Evolutionary conservation across 257 asterid genomes (phyloP).

Genomic region (Linaria vulgaris): DNA sequence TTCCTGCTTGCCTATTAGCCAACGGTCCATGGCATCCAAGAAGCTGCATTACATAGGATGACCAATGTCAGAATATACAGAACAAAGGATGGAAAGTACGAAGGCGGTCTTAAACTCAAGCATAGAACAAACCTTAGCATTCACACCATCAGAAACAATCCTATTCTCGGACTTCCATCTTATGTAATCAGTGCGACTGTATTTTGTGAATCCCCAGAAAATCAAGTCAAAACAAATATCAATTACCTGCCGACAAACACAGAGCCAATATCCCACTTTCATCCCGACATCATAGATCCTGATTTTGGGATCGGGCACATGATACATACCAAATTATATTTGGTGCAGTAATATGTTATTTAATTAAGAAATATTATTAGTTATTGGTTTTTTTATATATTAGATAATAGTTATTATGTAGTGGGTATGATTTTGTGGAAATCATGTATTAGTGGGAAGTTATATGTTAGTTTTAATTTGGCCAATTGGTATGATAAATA

Average conservation of each 20-base stretch:
- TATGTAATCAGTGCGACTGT: conserved; percentile 27
- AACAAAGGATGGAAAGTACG: not conserved
- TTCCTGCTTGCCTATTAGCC: conserved; percentile 32
- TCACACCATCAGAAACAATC: conserved; percentile 30
- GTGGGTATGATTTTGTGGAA: too few relatives aligned
- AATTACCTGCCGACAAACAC: conserved; percentile 28
- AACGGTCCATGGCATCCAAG: conserved; percentile 38
- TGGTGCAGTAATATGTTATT: too few relatives aligned
- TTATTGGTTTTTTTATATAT: too few relatives aligned
- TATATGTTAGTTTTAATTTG: too few relatives aligned
- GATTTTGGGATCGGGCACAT: conserved; percentile 30
- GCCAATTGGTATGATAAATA: too few relatives aligned
- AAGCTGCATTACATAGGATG: conserved; percentile 24
- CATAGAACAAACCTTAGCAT: conserved; percentile 30
- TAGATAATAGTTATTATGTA: too few relatives aligned
- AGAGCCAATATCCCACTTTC: conserved; percentile 18
- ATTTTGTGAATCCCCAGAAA: conserved; percentile 32
- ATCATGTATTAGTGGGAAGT: too few relatives aligned
- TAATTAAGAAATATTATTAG: too few relatives aligned
- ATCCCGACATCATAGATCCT: conserved; percentile 25
- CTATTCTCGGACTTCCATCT: conserved; percentile 28
- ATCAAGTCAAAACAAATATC: not conserved
- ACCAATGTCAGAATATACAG: not conserved
- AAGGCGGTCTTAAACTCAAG: not conserved
- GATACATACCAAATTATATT: too few relatives aligned